Conservation (phyloP, 305 asterid genomes). For the Solanum hybrid region DNA sequence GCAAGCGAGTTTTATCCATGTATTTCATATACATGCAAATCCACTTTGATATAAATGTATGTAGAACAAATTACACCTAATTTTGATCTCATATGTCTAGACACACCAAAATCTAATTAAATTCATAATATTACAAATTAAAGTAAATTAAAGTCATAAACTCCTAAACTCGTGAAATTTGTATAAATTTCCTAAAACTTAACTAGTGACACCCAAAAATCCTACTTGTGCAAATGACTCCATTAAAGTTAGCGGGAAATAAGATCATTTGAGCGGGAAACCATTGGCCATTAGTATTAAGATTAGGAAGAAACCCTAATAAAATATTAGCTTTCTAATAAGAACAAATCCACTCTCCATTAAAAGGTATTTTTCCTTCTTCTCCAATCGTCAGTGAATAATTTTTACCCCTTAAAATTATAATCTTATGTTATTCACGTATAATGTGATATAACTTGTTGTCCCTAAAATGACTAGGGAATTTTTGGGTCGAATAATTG, state of each 20-base stretch:
- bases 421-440: too few relatives aligned
- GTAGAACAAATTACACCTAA: too few relatives aligned
- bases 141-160: too few relatives aligned
- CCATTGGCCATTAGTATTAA: background rate
- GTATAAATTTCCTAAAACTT: background rate
- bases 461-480: background rate
- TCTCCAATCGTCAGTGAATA: background rate
- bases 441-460: background rate
- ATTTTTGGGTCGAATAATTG: background rate
- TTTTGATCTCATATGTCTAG: background rate
- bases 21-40: too few relatives aligned
- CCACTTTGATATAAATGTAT: too few relatives aligned
- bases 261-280: background rate
- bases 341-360: background rate
- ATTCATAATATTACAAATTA: too few relatives aligned
- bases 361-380: background rate
- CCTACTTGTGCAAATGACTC: background rate
- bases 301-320: background rate
- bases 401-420: too few relatives aligned
- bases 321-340: background rate
- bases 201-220: background rate
- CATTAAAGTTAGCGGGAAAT: background rate
- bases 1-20: too few relatives aligned
- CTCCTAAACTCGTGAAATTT: too few relatives aligned
- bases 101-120: too few relatives aligned